Conservation (phyloP, 495 filamentous ascomycete genomes). For the Penicillium atrosanguineum region DNA sequence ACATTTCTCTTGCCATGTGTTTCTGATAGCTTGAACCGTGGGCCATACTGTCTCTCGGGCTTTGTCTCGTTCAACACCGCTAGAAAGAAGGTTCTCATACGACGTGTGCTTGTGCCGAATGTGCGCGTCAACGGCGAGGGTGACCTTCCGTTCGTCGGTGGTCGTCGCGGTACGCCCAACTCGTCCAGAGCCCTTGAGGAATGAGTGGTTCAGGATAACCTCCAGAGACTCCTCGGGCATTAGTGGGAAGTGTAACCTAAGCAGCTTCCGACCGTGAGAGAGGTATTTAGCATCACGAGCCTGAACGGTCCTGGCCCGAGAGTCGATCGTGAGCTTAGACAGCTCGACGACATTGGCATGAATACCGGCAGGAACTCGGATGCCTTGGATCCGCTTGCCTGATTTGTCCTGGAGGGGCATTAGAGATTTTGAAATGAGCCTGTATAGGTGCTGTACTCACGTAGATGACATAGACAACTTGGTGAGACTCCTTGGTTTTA, state of each 20-base stretch:
- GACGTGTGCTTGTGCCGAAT: conserved; percentile 48
- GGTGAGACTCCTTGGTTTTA: conserved; percentile 40
- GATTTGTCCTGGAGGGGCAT: conserved; percentile 26
- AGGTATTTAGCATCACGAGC: conserved; percentile 36
- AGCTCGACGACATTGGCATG: conserved; percentile 28
- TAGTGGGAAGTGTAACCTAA: conserved; percentile 37
- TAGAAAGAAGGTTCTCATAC: conserved; percentile 42
- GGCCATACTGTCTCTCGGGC: conserved; percentile 30
- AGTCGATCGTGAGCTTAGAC: conserved; percentile 33
- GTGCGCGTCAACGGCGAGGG: conserved; percentile 50
- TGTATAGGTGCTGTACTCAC: conserved; percentile 19
- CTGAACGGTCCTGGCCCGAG: conserved; percentile 39
- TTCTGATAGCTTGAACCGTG: conserved; percentile 25
- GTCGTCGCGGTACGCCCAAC: conserved; percentile 43
- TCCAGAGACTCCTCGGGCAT: conserved; percentile 43
- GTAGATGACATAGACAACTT: conserved; percentile 43
- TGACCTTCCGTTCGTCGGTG: conserved; percentile 36
- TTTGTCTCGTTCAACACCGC: conserved; percentile 17
- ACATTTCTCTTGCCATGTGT: conserved; percentile 28
- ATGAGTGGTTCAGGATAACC: conserved; percentile 41
- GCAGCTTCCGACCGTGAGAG: conserved; percentile 28
- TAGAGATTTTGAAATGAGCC: background rate
- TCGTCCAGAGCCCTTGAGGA: conserved; percentile 48
- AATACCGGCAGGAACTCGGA: conserved; percentile 46
- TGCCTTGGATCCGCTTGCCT: conserved; percentile 35